Evolutionary conservation across 371 early-diverging fungal genomes (phyloP).

Genomic region (Rhizopus delemar): DNA sequence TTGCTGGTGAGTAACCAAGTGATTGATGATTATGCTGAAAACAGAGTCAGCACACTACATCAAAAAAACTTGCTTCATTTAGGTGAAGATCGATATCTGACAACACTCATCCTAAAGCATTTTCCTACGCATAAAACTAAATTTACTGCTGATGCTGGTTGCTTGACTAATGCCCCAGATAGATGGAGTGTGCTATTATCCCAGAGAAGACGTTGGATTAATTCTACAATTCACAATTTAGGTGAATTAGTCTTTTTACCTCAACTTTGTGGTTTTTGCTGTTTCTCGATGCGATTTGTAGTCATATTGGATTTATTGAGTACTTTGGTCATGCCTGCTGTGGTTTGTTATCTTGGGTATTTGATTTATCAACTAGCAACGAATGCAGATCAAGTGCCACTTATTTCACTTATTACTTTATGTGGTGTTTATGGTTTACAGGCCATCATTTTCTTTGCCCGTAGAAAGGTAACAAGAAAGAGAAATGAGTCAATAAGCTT

Average conservation of each 20-base stretch:
- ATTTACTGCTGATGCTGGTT: slow-evolving; percentile 92
- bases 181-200: slow-evolving; percentile 89
- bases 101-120: slow-evolving; percentile 97
- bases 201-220: slow-evolving; percentile 96
- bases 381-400: slow-evolving; percentile 50
- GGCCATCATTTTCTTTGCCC: slow-evolving; percentile 80
- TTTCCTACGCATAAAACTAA: slow-evolving; percentile 93
- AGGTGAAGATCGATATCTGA: slow-evolving; percentile 88
- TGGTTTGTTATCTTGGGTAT: slow-evolving; percentile 77
- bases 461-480: slow-evolving; percentile 59
- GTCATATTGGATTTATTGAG: slow-evolving; percentile 88
- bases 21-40: slow-evolving; percentile 90
- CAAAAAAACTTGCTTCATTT: slow-evolving; percentile 81
- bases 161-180: slow-evolving; percentile 96
- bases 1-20: slow-evolving; percentile 84
- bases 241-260: slow-evolving; percentile 85
- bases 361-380: slow-evolving; percentile 58
- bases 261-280: slow-evolving; percentile 90
- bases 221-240: slow-evolving; percentile 93
- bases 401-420: slow-evolving; percentile 64
- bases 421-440: slow-evolving; percentile 83
- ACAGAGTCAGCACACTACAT: slow-evolving; percentile 95
- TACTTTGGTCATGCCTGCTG: slow-evolving; percentile 89
- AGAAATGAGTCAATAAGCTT: neutral
- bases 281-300: slow-evolving; percentile 95